Conservation (phyloP, 768 basidiomycete species). For the Jaapia argillacea region DNA sequence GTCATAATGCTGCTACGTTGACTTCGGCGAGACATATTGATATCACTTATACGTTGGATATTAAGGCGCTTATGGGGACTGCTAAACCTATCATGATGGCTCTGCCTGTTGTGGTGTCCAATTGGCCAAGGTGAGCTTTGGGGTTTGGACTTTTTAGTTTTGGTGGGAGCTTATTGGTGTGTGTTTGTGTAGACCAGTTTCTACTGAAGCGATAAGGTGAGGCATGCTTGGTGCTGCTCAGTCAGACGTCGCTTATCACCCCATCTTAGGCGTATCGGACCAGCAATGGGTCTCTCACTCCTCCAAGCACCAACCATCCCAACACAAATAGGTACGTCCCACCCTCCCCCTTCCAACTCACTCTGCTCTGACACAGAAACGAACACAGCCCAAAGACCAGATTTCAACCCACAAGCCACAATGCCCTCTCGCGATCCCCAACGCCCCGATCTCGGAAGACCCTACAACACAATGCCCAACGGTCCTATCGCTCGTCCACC, state of each 20-base stretch:
- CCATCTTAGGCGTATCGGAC: constrained; percentile 36
- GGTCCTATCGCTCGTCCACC: too few relatives aligned
- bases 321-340: background rate
- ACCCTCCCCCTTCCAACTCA: too few relatives aligned
- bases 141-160: background rate
- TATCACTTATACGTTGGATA: constrained; percentile 67
- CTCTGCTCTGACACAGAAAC: too few relatives aligned
- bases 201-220: constrained; percentile 55
- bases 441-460: too few relatives aligned
- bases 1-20: constrained; percentile 73
- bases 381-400: too few relatives aligned
- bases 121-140: constrained; percentile 79
- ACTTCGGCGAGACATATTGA: constrained; percentile 80
- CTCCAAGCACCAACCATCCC: constrained; percentile 8
- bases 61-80: constrained; percentile 70
- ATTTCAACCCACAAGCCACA: too few relatives aligned
- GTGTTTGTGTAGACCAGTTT: constrained; percentile 43
- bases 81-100: constrained; percentile 59
- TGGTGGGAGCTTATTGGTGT: constrained; percentile 1
- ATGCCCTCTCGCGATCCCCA: too few relatives aligned
- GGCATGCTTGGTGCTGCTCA: background rate
- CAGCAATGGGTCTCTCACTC: constrained; percentile 30
- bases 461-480: too few relatives aligned
- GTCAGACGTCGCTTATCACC: background rate
- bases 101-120: constrained; percentile 72